Base-by-base conservation (phyloP, 1,139 yeast genomes). In the Yamadazyma sp. region DNA sequence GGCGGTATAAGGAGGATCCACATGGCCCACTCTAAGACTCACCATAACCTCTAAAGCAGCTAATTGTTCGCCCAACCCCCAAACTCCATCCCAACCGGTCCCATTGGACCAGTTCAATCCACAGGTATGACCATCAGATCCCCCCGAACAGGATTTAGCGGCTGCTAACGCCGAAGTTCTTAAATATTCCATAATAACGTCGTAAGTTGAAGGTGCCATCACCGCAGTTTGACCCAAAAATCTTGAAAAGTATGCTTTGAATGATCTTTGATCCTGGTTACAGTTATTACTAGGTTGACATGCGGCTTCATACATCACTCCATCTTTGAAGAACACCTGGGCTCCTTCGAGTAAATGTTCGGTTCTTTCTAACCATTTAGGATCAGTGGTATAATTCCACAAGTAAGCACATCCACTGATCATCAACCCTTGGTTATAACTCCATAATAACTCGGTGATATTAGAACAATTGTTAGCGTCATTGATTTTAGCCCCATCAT, bases 31-130 rank as follows among this genome's bases (percentile, higher is more conserved):
- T 55, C 80, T 66, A 38, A 84, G 69, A 48, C 76, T 82, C 48
- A 82, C 85, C 55, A 89, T 75, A 4, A 78, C 79, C 57, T 89
- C 97, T 41, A 89, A 67, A 0, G 97, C 95, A 34, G 80, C 62
- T 86, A 90, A 86, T 61, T 90, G 96, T 62, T 90, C 97, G 46
- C 97, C 97, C 29, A 90, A 72, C n/a, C 97, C 97, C 51, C 77
- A 89, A 35, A 52, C 58, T 2, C 81, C 83, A 61, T 90, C 97
- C 85, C 89, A 90, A n/a, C 77, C 76, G 2, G 56, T 46, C 33
- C 62, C 68, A 22, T 63, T 55, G 31, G 76, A 65, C 97, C 97
- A 90, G 55, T 84, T 75, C 42, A 79, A 59, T 29, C 97, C 97
- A 68, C 97, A 90, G 0, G 97, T 89, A 54, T 85, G 87, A 11